phyloP scores from a whole-genome alignment of 1,139 yeast species.

The Diutina sp. region DNA sequence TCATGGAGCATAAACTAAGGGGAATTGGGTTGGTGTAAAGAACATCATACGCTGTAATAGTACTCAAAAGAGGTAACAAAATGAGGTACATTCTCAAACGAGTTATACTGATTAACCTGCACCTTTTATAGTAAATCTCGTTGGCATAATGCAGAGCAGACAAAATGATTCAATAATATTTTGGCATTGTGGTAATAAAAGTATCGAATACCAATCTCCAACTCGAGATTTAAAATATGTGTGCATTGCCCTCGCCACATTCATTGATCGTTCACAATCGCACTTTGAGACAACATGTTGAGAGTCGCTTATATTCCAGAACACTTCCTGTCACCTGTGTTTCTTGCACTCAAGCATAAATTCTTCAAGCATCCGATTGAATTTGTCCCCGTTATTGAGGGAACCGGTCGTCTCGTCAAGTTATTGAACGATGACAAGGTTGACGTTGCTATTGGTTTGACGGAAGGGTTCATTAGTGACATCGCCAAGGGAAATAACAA shows the following conservation, averaged over 20 bases:
- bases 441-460: slow-evolving; percentile 75
- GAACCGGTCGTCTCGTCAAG: slow-evolving; percentile 78
- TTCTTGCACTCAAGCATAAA: slow-evolving; percentile 53
- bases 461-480: slow-evolving; percentile 85
- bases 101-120: no score
- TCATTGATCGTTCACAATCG: not conserved
- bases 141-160: no score
- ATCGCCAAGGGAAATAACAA: slow-evolving; percentile 53
- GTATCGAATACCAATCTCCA: no score
- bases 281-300: slow-evolving; percentile 8
- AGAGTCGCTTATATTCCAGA: slow-evolving; percentile 83
- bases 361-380: slow-evolving; percentile 42
- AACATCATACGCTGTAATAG: not conserved
- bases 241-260: not conserved
- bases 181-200: no score
- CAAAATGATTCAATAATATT: no score
- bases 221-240: no score
- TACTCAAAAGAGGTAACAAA: not conserved
- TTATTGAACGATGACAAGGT: slow-evolving; percentile 51
- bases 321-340: slow-evolving; percentile 80
- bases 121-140: no score
- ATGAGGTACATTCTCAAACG: no score
- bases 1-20: not conserved
- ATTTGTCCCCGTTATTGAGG: slow-evolving; percentile 69
- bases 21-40: not conserved